A percentile compares a stretch with the other conserved stretches of the same genome.
These are phyloP conservation scores for Hanseniaspora valbyensis DNA, from an alignment of 805 yeast species.

Conservation along the genomic window DNA sequence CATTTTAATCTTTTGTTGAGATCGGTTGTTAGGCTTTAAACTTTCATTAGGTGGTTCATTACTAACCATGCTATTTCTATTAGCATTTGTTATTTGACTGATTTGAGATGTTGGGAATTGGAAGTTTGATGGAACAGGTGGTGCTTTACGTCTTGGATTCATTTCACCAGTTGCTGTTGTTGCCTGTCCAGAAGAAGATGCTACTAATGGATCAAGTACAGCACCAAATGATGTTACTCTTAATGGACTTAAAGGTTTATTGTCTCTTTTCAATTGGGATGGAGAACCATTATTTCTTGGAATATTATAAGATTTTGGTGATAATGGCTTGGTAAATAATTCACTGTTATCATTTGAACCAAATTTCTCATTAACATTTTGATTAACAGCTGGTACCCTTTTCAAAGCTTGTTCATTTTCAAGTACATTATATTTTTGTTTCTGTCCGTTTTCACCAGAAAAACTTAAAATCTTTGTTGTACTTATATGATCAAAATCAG, in stretches of 20 bases:
- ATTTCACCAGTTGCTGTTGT: constrained; percentile 5
- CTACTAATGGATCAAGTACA: not conserved
- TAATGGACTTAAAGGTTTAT: constrained; percentile 12
- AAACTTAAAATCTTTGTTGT: too few relatives aligned
- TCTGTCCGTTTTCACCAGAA: not conserved
- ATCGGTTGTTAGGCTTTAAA: constrained; percentile 64
- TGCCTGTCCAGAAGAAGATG: not conserved
- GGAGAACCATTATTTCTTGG: not conserved
- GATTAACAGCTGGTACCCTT: not conserved
- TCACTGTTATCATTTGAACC: not conserved
- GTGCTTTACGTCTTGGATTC: constrained; percentile 25
- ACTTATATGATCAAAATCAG: constrained; percentile 7
- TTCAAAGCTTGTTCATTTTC: not conserved
- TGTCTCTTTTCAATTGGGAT: not conserved
- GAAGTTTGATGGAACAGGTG: constrained; percentile 23
- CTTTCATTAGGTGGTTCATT: constrained; percentile 68
- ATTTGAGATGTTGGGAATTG: constrained; percentile 21
- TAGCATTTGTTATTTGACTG: not conserved
- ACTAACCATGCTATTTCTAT: constrained; percentile 40
- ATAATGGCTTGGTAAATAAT: not conserved
- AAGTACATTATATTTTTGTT: not conserved
- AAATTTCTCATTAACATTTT: not conserved
- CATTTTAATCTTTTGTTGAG: constrained; percentile 62
- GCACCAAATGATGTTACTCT: constrained; percentile 1
- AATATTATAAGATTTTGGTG: not conserved